phyloP scores from a whole-genome alignment of 495 filamentous ascomycete genomes.

The Saxispiralis lemnorum region DNA sequence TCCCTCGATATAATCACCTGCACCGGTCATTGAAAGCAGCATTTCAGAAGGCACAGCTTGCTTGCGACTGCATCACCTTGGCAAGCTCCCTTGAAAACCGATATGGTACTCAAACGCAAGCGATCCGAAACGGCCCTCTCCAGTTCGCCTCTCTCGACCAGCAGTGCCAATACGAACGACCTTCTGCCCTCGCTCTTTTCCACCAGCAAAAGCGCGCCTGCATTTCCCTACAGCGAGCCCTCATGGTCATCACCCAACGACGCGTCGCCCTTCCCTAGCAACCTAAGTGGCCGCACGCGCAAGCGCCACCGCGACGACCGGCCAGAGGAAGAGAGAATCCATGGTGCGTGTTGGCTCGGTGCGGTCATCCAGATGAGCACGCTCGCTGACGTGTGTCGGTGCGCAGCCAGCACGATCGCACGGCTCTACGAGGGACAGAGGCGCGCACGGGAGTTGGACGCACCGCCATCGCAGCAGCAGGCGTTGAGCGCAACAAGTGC shows the following conservation, averaged over 20 bases:
- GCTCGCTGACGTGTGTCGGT: not conserved
- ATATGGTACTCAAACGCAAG: conserved; percentile 26
- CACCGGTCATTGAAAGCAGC: no score
- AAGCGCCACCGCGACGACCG: conserved; percentile 24
- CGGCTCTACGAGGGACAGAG: conserved; percentile 23
- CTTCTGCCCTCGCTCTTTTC: conserved; percentile 1
- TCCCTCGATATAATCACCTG: no score
- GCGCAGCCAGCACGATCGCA: conserved; percentile 21
- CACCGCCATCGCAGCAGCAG: no score
- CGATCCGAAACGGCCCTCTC: conserved; percentile 18
- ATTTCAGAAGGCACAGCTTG: no score
- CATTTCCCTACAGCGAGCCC: conserved; percentile 4
- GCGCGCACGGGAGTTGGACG: conserved; percentile 8
- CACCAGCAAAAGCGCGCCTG: conserved; percentile 8
- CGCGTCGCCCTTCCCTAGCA: not conserved
- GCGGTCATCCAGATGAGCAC: not conserved
- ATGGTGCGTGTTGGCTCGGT: conserved; percentile 16
- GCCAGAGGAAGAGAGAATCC: conserved; percentile 21
- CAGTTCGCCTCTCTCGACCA: conserved; percentile 13
- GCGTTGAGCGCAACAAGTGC: not conserved
- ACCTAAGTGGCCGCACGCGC: conserved; percentile 18
- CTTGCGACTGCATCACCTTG: no score
- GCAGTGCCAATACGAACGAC: conserved; percentile 9
- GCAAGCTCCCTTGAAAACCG: conserved; percentile 1
- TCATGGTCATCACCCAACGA: conserved; percentile 8